These are phyloP conservation scores for Proliferodiscus dingleyae DNA, from an alignment of 2,329 filamentous ascomycete genomes.

Conservation along the genomic window DNA sequence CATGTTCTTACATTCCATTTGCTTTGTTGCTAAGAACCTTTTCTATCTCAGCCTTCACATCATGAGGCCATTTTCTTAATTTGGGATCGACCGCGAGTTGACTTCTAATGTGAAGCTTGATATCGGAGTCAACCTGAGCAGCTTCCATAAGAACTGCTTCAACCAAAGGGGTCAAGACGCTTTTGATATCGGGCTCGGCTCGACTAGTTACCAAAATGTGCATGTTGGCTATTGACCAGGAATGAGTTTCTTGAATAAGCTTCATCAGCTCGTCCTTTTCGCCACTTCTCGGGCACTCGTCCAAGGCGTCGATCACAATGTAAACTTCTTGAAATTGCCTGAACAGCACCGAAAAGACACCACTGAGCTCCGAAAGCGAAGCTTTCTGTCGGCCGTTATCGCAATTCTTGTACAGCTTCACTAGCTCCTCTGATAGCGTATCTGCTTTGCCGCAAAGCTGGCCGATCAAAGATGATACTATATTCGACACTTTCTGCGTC, in stretches of 20 bases:
- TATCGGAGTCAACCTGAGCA: constrained; percentile 24
- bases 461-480: constrained; percentile 35
- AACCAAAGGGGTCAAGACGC: constrained; percentile 13
- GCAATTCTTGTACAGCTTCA: constrained; percentile 25
- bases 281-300: constrained; percentile 23
- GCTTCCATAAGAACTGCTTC: constrained; percentile 21
- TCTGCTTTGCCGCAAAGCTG: constrained; percentile 29
- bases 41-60: constrained; percentile 26
- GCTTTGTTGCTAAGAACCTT: constrained; percentile 20
- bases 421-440: constrained; percentile 17
- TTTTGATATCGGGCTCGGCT: constrained; percentile 24
- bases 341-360: constrained; percentile 24
- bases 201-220: constrained; percentile 23
- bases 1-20: constrained; percentile 29
- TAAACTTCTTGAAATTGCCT: constrained; percentile 21
- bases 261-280: constrained; percentile 6
- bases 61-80: constrained; percentile 24
- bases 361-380: constrained; percentile 21
- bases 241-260: constrained; percentile 1
- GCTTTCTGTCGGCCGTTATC: constrained; percentile 25
- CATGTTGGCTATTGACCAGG: background rate
- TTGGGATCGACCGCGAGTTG: constrained; percentile 17
- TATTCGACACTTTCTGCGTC: constrained; percentile 33
- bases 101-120: constrained; percentile 22
- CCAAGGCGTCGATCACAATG: constrained; percentile 31